phyloP scores from a whole-genome alignment of 2,329 filamentous ascomycete genomes.

The Chaetothyriales sp. region DNA sequence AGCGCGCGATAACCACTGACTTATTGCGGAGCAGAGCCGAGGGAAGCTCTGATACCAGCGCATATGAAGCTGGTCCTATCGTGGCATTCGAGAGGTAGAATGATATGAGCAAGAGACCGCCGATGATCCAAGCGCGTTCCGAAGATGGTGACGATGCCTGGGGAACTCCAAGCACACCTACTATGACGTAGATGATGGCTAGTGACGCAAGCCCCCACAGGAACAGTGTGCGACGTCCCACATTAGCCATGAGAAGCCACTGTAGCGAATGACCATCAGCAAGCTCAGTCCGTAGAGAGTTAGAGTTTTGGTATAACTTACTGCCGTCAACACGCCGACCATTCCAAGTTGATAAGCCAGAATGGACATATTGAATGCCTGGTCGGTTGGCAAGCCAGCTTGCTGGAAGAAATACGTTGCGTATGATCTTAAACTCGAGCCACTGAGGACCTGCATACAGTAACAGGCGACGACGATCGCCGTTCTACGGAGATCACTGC shows the following conservation, averaged over 20 bases:
- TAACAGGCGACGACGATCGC: conserved; percentile 25
- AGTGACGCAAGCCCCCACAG: conserved; percentile 43
- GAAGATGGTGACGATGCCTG: conserved; percentile 13
- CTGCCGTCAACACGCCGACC: conserved; percentile 19
- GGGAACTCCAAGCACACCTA: conserved; percentile 17
- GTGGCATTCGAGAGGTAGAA: conserved; percentile 42
- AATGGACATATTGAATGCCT: conserved; percentile 16
- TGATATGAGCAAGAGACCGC: conserved; percentile 38
- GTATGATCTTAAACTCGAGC: conserved; percentile 20
- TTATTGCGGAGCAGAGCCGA: conserved; percentile 42
- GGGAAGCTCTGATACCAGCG: conserved; percentile 39
- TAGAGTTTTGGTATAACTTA: not conserved
- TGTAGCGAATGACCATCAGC: not conserved
- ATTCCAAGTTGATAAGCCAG: conserved; percentile 24
- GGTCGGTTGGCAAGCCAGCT: conserved; percentile 26
- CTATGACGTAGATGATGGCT: conserved; percentile 19
- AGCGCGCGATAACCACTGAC: conserved; percentile 40
- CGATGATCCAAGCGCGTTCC: conserved; percentile 24
- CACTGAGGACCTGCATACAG: conserved; percentile 21
- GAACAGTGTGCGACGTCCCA: conserved; percentile 24
- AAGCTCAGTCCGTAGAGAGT: not conserved
- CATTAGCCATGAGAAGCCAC: conserved; percentile 20
- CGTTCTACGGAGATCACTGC: conserved; percentile 26
- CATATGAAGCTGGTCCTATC: conserved; percentile 41
- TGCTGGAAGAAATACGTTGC: conserved; percentile 39